phyloP scores from a whole-genome alignment of 2,329 filamentous ascomycete genomes.

The Neopestalotiopsis sp. region DNA sequence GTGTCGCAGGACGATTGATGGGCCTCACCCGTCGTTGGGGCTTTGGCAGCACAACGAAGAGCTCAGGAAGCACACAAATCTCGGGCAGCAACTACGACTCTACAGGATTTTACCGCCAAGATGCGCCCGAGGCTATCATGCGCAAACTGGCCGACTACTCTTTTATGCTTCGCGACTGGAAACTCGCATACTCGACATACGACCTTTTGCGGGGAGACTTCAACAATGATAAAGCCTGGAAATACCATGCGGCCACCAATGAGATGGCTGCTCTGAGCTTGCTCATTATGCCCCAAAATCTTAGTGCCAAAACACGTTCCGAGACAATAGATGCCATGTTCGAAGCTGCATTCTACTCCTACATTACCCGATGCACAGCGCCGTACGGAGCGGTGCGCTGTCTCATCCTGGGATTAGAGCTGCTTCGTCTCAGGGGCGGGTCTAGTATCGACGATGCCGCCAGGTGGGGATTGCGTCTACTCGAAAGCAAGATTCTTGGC shows the following conservation, averaged over 20 bases:
- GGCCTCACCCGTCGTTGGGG: slow-evolving; percentile 90
- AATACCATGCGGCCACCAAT: slow-evolving; percentile 88
- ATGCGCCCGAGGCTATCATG: slow-evolving; percentile 87
- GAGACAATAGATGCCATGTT: slow-evolving; percentile 88
- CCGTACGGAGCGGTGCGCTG: slow-evolving; percentile 82
- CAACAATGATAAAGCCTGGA: slow-evolving; percentile 95
- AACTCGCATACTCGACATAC: slow-evolving; percentile 88
- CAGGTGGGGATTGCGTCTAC: slow-evolving; percentile 78
- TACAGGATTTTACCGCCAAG: slow-evolving; percentile 81
- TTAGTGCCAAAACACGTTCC: slow-evolving; percentile 75
- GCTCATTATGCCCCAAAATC: slow-evolving; percentile 74
- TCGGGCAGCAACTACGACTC: slow-evolving; percentile 75
- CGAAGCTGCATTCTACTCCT: slow-evolving; percentile 90
- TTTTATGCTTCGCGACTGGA: slow-evolving; percentile 97
- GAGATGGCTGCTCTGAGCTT: slow-evolving; percentile 92
- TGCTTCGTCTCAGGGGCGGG: slow-evolving; percentile 80
- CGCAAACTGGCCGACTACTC: slow-evolving; percentile 93
- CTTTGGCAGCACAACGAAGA: slow-evolving; percentile 73
- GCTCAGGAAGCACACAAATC: slow-evolving; percentile 57
- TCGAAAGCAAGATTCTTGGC: slow-evolving; percentile 80
- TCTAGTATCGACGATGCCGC: slow-evolving; percentile 85
- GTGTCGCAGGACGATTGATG: slow-evolving; percentile 91
- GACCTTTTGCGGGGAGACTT: slow-evolving; percentile 90
- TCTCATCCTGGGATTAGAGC: slow-evolving; percentile 77
- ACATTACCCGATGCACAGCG: slow-evolving; percentile 81